phyloP scores from a whole-genome alignment of 331 rosid genomes.

The Acacia pycnantha region DNA sequence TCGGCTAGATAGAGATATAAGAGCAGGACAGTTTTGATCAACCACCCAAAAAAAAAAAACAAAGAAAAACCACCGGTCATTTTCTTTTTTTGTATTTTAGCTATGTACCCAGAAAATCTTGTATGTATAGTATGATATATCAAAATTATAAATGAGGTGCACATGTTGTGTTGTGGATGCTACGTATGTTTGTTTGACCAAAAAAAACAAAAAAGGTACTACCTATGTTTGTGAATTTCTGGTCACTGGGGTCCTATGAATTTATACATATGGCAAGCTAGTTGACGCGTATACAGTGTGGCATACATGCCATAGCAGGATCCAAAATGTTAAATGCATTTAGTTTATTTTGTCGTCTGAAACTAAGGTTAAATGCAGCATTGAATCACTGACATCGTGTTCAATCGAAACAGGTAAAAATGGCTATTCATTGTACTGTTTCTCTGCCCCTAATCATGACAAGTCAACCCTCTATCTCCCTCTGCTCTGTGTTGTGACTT shows the following conservation, averaged over 20 bases:
- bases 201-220: too few species aligned
- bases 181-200: background rate
- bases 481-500: background rate
- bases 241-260: background rate
- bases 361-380: background rate
- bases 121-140: conserved; percentile 20
- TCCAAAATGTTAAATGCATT: background rate
- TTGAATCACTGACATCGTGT: background rate
- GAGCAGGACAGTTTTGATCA: conserved; percentile 86
- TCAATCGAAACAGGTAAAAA: background rate
- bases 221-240: background rate
- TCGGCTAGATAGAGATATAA: conserved; percentile 78
- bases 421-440: background rate
- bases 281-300: background rate
- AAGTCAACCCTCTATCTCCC: background rate
- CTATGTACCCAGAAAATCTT: conserved; percentile 15
- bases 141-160: conserved; percentile 1
- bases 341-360: background rate
- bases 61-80: background rate
- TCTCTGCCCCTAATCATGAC: background rate
- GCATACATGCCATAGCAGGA: background rate
- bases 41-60: background rate
- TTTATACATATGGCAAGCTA: background rate
- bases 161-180: conserved; percentile 24
- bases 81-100: conserved; percentile 10